These are phyloP conservation scores for Melaleuca quinquenervia DNA, from an alignment of 345 rosid genomes.

Conservation along the genomic window DNA sequence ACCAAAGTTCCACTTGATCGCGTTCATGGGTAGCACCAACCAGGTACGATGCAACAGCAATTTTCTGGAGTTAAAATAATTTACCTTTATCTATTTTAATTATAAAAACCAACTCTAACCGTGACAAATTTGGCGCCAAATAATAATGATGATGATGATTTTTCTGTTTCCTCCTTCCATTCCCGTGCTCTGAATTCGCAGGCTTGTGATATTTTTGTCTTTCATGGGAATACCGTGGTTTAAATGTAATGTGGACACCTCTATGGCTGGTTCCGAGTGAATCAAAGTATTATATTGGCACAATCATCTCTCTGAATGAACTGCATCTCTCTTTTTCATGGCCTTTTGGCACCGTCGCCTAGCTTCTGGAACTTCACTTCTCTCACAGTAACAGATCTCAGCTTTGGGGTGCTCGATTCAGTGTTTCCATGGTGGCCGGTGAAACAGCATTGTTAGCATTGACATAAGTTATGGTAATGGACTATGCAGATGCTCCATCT, in stretches of 20 bases:
- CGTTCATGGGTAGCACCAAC: too few relatives aligned
- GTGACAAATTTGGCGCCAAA: too few relatives aligned
- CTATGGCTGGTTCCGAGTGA: not conserved
- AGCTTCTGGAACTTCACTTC: not conserved
- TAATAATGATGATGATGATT: too few relatives aligned
- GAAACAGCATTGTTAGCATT: not conserved
- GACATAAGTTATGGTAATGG: not conserved
- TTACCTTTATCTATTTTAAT: too few relatives aligned
- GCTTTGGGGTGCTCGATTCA: not conserved
- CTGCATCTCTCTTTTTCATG: not conserved
- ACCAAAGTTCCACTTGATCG: too few relatives aligned
- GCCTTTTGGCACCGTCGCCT: not conserved
- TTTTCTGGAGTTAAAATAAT: not conserved
- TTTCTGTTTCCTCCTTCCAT: too few relatives aligned
- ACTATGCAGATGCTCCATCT: not conserved
- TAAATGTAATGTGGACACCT: not conserved
- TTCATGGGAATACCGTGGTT: not conserved
- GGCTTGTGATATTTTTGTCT: not conserved
- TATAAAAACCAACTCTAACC: too few relatives aligned
- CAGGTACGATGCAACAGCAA: not conserved
- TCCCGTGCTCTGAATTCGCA: too few relatives aligned
- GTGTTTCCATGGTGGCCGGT: not conserved
- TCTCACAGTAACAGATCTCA: not conserved
- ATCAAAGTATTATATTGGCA: not conserved
- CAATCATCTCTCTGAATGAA: not conserved